A percentile compares a stretch with the other conserved stretches of the same genome.
Evolutionary conservation across 495 filamentous ascomycete genomes (phyloP).

Genomic region (Xylaria nigripes): DNA sequence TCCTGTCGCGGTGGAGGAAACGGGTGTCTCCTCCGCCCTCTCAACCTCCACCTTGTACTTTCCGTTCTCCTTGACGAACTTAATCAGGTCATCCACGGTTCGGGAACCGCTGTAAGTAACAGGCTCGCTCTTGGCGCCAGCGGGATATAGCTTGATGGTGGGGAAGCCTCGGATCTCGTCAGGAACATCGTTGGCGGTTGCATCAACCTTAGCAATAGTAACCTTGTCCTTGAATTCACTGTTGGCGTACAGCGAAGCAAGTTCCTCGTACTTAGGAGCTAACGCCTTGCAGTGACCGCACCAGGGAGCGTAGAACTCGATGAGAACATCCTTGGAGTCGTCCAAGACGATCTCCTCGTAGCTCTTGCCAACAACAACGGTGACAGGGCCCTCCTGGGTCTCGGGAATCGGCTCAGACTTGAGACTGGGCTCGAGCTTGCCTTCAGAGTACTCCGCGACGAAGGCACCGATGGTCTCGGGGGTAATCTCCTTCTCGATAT

Average conservation of each 20-base stretch:
- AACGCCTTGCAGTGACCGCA: constrained; percentile 98
- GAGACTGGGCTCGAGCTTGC: constrained; percentile 88
- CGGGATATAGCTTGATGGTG: constrained; percentile 97
- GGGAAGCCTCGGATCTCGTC: constrained; percentile 97
- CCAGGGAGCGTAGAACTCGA: constrained; percentile 99
- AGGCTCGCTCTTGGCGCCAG: constrained; percentile 75
- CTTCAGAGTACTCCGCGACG: constrained; percentile 77
- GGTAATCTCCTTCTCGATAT: constrained; percentile 75
- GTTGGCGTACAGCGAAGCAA: constrained; percentile 70
- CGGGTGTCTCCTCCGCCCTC: constrained; percentile 46
- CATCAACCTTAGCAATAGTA: constrained; percentile 94
- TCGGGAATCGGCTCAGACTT: constrained; percentile 98
- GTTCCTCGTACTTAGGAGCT: constrained; percentile 85
- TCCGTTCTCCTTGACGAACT: constrained; percentile 92
- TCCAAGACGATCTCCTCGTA: constrained; percentile 91
- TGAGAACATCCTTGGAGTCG: constrained; percentile 90
- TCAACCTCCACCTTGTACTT: constrained; percentile 63
- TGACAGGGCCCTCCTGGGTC: constrained; percentile 83
- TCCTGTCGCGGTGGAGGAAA: constrained; percentile 46
- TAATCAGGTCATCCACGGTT: constrained; percentile 86
- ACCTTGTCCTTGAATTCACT: constrained; percentile 72
- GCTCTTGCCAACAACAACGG: constrained; percentile 84
- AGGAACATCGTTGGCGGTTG: constrained; percentile 92
- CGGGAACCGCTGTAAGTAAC: constrained; percentile 83
- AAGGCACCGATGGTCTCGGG: constrained; percentile 69